Evolutionary conservation across 2,329 filamentous ascomycete species (phyloP), one percentile per base, ranked within the genome.

Genomic region (Pezicula radicicola): DNA sequence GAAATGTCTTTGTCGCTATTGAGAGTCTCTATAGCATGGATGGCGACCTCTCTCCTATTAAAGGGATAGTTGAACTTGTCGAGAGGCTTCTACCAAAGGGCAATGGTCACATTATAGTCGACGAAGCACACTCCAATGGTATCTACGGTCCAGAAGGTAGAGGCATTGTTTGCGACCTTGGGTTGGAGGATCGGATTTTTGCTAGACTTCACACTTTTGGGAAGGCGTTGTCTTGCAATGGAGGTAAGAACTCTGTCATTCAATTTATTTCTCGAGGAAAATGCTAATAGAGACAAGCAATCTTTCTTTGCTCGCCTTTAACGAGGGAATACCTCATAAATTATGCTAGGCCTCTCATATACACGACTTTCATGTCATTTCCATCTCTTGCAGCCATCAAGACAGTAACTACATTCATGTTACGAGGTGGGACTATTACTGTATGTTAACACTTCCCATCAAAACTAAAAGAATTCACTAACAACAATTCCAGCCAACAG

Each of bases 21-120:
- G 87, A 91, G 59, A 81, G 79, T 0, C 73, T 91, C 0, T 93
- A 94, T 66, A 91, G 87, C 65, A 94, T 94, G 89, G 89, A 93
- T 49, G 89, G 89, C 0, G 88, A 92, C 58, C 70, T 89, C 16
- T 81, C 81, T 0, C 86, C 85, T 0, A 70, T 94, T 10, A 61
- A 63, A 10, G 76, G 83, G 6, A 79, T 92, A 16, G 75, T 87
- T 1, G 66, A 75, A 0, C 71, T 80, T 4, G 77, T 87, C 0
- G 76, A 87, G 39, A 66, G 70, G 1, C 61, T 78, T 0, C 68
- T 91, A 0, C 81, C 84, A 0, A 54, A 54, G 0, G 75, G 75
- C 0, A 89, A 88, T 44, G 81, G 78, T 0, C 74, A 85, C 51
- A 69, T 89, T 4, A 74, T 88, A 9, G 77, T 89, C 1, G 86